These are phyloP conservation scores for Suillus alpinus DNA, from an alignment of 768 basidiomycete species.

Conservation along the genomic window DNA sequence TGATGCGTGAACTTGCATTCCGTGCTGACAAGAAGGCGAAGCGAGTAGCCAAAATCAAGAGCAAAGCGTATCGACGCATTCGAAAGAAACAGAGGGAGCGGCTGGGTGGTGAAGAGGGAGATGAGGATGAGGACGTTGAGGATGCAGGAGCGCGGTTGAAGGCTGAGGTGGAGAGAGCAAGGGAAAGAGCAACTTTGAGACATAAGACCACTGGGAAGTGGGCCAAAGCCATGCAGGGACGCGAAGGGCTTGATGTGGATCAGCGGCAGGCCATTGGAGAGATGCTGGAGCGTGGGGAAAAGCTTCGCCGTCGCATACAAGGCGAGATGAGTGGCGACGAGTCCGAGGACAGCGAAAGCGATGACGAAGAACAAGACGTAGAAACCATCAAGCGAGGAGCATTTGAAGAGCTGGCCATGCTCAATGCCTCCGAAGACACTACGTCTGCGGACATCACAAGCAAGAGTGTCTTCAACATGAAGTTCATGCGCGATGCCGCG, in stretches of 20 bases:
- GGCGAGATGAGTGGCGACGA: conserved; percentile 62
- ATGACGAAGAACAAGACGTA: conserved; percentile 37
- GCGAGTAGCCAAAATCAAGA: conserved; percentile 92
- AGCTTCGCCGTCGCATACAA: conserved; percentile 70
- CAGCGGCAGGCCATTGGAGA: conserved; percentile 72
- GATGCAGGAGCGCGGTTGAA: conserved; percentile 56
- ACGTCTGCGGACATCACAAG: conserved; percentile 31
- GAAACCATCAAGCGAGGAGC: conserved; percentile 58
- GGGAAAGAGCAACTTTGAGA: conserved; percentile 83
- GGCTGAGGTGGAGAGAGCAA: conserved; percentile 76
- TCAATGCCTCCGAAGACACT: conserved; percentile 41
- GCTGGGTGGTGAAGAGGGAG: conserved; percentile 46
- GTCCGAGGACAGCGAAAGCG: conserved; percentile 42
- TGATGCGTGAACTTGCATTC: conserved; percentile 92
- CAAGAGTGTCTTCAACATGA: conserved; percentile 89
- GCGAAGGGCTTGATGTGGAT: conserved; percentile 65
- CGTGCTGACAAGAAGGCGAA: conserved; percentile 89
- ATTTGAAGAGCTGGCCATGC: conserved; percentile 69
- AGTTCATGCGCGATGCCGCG: conserved; percentile 96
- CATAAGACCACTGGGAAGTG: conserved; percentile 90
- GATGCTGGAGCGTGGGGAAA: conserved; percentile 83
- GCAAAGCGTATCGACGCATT: conserved; percentile 85
- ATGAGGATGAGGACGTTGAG: conserved; percentile 45
- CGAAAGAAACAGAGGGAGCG: conserved; percentile 76
- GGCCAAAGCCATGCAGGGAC: conserved; percentile 72